Evolutionary conservation across 2,329 filamentous ascomycete genomes (phyloP).

Genomic region (Ophiocordyceps polyrhachis-furcata): DNA sequence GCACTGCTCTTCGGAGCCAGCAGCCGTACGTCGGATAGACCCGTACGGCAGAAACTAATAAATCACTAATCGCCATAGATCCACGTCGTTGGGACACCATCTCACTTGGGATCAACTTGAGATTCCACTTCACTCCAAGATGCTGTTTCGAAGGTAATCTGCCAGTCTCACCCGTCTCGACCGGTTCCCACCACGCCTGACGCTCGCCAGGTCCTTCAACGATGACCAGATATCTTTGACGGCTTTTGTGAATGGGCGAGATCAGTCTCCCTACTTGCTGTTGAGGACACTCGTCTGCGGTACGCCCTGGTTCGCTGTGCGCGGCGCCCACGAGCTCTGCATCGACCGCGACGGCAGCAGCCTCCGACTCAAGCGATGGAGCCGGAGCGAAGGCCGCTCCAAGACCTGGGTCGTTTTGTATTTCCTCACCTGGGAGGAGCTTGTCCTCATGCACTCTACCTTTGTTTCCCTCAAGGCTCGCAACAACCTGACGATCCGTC

Average conservation of each 20-base stretch:
- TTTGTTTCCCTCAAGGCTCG: slow-evolving; percentile 38
- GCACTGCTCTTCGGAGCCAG: slow-evolving; percentile 27
- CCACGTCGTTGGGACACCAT: slow-evolving; percentile 26
- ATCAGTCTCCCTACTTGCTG: slow-evolving; percentile 27
- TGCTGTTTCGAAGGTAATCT: slow-evolving; percentile 35
- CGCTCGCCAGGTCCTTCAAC: slow-evolving; percentile 27
- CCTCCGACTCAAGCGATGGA: slow-evolving; percentile 35
- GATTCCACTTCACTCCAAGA: slow-evolving; percentile 27
- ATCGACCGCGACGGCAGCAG: slow-evolving; percentile 29
- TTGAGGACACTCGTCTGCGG: slow-evolving; percentile 23
- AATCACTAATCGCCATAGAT: slow-evolving; percentile 13
- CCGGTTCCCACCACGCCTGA: slow-evolving; percentile 1
- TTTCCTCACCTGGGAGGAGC: slow-evolving; percentile 44
- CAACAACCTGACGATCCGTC: slow-evolving; percentile 22
- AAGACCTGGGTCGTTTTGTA: slow-evolving; percentile 36
- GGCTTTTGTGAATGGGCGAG: slow-evolving; percentile 26
- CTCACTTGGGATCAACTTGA: slow-evolving; percentile 22
- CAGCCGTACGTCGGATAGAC: slow-evolving; percentile 2
- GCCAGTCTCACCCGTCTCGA: too few species aligned
- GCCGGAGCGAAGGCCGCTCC: slow-evolving; percentile 17
- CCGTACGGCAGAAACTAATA: neutral
- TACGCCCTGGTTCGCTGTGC: slow-evolving; percentile 26
- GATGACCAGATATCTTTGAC: slow-evolving; percentile 34
- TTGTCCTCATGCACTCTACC: slow-evolving; percentile 39
- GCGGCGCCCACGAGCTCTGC: slow-evolving; percentile 34